Conservation (phyloP, 2,329 filamentous ascomycete genomes). For the Escovopsis sp. region DNA sequence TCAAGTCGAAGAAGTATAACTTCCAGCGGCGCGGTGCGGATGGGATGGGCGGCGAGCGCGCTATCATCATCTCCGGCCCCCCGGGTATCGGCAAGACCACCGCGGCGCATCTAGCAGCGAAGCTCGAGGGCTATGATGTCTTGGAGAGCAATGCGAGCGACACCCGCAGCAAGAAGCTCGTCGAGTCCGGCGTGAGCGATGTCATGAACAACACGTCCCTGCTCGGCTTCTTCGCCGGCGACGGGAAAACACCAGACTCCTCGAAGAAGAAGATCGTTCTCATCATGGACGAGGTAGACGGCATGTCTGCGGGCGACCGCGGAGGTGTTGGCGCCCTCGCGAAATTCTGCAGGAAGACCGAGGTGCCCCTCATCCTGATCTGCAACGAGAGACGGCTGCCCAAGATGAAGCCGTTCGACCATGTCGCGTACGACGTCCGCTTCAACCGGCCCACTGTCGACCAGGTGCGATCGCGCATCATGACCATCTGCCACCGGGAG, state of each 20-base stretch:
- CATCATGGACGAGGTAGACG: constrained; percentile 98
- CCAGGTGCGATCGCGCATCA: constrained; percentile 79
- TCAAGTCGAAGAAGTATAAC: constrained; percentile 58
- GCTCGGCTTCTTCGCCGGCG: constrained; percentile 75
- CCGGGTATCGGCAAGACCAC: constrained; percentile 97
- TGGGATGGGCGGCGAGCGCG: constrained; percentile 67
- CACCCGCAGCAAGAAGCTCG: constrained; percentile 85
- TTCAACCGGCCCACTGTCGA: constrained; percentile 86
- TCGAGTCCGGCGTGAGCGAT: constrained; percentile 76
- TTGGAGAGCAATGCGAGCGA: constrained; percentile 95
- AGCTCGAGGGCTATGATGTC: constrained; percentile 83
- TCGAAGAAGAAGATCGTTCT: constrained; percentile 87
- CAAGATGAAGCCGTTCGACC: constrained; percentile 98
- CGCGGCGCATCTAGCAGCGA: constrained; percentile 85
- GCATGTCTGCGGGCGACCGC: constrained; percentile 94
- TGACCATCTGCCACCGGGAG: constrained; percentile 89
- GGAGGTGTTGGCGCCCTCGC: constrained; percentile 90
- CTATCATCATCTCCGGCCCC: constrained; percentile 90
- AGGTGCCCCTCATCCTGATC: constrained; percentile 89
- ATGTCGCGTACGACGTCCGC: constrained; percentile 66
- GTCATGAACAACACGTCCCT: constrained; percentile 89
- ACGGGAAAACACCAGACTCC: constrained; percentile 64
- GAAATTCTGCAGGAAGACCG: constrained; percentile 87
- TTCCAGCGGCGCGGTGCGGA: constrained; percentile 77
- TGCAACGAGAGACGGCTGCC: constrained; percentile 87